Evolutionary conservation across 495 filamentous ascomycete genomes (phyloP).

Genomic region (Xanthoparmelia taractica): DNA sequence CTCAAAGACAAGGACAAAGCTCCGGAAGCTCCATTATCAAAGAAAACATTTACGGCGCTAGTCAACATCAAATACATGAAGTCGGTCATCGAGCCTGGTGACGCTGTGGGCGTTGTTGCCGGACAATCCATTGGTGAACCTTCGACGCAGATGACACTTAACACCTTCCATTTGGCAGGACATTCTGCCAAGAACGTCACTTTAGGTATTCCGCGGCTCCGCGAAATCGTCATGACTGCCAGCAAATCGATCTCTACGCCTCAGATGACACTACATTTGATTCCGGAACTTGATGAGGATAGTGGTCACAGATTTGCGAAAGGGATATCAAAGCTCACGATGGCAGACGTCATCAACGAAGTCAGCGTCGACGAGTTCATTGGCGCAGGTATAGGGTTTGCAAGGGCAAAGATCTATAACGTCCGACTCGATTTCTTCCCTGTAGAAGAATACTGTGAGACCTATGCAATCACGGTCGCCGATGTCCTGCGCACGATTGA

Average conservation of each 20-base stretch:
- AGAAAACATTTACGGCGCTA: slow-evolving; percentile 72
- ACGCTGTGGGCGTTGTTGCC: slow-evolving; percentile 95
- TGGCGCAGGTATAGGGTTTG: slow-evolving; percentile 54
- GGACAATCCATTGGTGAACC: slow-evolving; percentile 96
- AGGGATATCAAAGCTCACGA: slow-evolving; percentile 77
- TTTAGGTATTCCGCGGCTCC: slow-evolving; percentile 89
- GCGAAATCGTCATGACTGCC: slow-evolving; percentile 98
- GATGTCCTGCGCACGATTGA: slow-evolving; percentile 78
- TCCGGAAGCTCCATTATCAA: slow-evolving; percentile 46
- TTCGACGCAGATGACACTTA: slow-evolving; percentile 98
- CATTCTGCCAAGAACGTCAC: slow-evolving; percentile 99
- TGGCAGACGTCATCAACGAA: slow-evolving; percentile 79
- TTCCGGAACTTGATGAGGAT: slow-evolving; percentile 58
- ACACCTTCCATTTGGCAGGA: slow-evolving; percentile 98
- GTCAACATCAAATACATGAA: slow-evolving; percentile 88
- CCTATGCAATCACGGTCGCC: slow-evolving; percentile 70
- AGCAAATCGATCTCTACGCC: slow-evolving; percentile 81
- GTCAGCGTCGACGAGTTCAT: slow-evolving; percentile 70
- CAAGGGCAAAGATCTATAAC: slow-evolving; percentile 73
- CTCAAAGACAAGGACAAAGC: slow-evolving; percentile 70
- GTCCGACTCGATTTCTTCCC: slow-evolving; percentile 80
- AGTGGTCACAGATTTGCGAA: slow-evolving; percentile 80
- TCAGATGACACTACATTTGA: slow-evolving; percentile 78
- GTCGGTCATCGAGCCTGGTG: slow-evolving; percentile 88
- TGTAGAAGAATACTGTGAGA: slow-evolving; percentile 66